A percentile compares a stretch with the other conserved stretches of the same genome.
phyloP scores from a whole-genome alignment of 2,329 filamentous ascomycete species.

The Rosellinia necatrix region DNA sequence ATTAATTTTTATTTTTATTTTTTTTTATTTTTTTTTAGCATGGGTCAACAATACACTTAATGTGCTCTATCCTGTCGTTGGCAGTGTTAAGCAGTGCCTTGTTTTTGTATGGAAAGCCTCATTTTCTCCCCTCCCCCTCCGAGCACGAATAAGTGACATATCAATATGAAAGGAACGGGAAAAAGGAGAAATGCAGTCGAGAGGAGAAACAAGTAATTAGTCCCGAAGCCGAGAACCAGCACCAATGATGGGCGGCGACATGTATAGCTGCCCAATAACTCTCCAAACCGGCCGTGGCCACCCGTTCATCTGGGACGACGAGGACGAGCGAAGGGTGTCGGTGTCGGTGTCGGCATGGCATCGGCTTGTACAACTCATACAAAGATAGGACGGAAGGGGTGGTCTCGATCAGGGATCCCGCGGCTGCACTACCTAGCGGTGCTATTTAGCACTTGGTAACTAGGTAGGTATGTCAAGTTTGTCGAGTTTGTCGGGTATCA shows the following conservation, averaged over 20 bases:
- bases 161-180: neutral
- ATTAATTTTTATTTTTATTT: no score
- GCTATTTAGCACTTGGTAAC: no score
- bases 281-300: conserved; percentile 10
- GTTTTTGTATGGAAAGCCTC: no score
- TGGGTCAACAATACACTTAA: no score
- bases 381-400: neutral
- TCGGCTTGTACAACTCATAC: conserved; percentile 21
- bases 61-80: no score
- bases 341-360: neutral
- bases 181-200: neutral
- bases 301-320: no score
- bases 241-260: conserved; percentile 6
- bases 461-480: no score
- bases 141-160: neutral
- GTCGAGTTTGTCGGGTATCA: neutral
- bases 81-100: no score
- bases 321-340: neutral
- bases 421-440: no score
- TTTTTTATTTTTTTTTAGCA: no score
- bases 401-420: conserved; percentile 13
- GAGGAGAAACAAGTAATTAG: neutral
- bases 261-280: conserved; percentile 29
- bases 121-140: no score
- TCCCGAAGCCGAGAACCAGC: neutral